Percentiles rank a stretch among this genome's conserved stretches.
These are phyloP conservation scores for Lachancea quebecensis DNA, from an alignment of 805 yeast species.

Conservation along the genomic window DNA sequence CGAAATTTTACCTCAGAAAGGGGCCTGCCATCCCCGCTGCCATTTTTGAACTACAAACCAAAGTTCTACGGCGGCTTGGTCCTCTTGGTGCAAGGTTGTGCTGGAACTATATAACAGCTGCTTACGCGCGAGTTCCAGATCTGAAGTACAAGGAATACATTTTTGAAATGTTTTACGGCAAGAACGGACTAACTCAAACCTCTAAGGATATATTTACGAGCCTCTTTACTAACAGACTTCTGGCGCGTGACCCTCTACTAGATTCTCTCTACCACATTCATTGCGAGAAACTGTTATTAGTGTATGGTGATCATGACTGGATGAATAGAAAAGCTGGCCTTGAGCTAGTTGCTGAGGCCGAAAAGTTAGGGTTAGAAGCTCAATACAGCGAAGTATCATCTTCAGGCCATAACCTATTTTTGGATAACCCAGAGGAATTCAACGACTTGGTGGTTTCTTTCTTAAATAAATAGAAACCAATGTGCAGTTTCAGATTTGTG, in stretches of 20 bases:
- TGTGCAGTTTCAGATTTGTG: neutral
- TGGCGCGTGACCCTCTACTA: conserved; percentile 58
- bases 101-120: conserved; percentile 27
- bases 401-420: conserved; percentile 71
- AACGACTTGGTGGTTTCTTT: conserved; percentile 38
- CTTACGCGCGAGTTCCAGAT: conserved; percentile 27
- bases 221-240: conserved; percentile 30
- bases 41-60: conserved; percentile 36
- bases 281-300: conserved; percentile 33
- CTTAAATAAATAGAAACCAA: conserved; percentile 8
- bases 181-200: conserved; percentile 14
- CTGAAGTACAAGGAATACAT: conserved; percentile 23
- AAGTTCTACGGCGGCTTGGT: conserved; percentile 41
- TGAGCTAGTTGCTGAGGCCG: conserved; percentile 14
- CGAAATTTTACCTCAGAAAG: conserved; percentile 31
- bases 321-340: conserved; percentile 57
- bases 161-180: conserved; percentile 20
- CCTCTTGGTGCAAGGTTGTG: conserved; percentile 36
- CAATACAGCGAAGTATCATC: conserved; percentile 29
- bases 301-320: conserved; percentile 69
- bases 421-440: conserved; percentile 56
- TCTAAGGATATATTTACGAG: conserved; percentile 26
- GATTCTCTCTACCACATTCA: conserved; percentile 43
- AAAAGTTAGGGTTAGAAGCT: conserved; percentile 8
- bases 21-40: conserved; percentile 26